Evolutionary conservation across 2,329 filamentous ascomycete genomes (phyloP).

Genomic region (Epichloe amarillans): DNA sequence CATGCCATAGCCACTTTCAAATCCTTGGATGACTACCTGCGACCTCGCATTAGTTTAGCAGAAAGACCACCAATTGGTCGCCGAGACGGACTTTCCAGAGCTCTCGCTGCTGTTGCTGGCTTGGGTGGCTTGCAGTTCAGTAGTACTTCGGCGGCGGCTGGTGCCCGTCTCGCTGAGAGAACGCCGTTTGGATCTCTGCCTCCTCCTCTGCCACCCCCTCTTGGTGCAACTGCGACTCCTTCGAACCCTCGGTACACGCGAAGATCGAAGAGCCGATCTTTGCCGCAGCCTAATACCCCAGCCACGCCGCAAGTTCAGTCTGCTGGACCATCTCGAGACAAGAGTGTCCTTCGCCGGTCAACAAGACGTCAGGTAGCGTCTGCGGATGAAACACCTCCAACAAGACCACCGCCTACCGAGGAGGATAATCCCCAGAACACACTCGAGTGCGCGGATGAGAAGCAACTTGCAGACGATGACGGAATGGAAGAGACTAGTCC

Average conservation of each 20-base stretch:
- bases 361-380: conserved; percentile 43
- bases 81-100: conserved; percentile 51
- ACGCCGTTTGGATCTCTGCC: conserved; percentile 25
- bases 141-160: conserved; percentile 29
- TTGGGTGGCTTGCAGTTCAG: conserved; percentile 48
- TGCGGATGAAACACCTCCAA: conserved; percentile 36
- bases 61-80: conserved; percentile 52
- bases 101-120: conserved; percentile 65
- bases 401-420: conserved; percentile 40
- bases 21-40: conserved; percentile 85
- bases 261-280: conserved; percentile 34
- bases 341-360: conserved; percentile 46
- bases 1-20: conserved; percentile 98
- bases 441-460: conserved; percentile 87
- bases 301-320: conserved; percentile 28
- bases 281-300: conserved; percentile 25
- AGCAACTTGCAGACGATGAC: conserved; percentile 62
- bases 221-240: conserved; percentile 20
- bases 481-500: conserved; percentile 52
- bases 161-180: conserved; percentile 33
- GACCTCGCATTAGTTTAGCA: conserved; percentile 71
- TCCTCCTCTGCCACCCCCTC: conserved; percentile 13
- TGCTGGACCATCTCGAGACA: conserved; percentile 42
- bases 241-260: conserved; percentile 31
- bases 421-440: conserved; percentile 53